Base-by-base conservation (phyloP, 441 rosid genomes). In the Theobroma grandiflorum region DNA sequence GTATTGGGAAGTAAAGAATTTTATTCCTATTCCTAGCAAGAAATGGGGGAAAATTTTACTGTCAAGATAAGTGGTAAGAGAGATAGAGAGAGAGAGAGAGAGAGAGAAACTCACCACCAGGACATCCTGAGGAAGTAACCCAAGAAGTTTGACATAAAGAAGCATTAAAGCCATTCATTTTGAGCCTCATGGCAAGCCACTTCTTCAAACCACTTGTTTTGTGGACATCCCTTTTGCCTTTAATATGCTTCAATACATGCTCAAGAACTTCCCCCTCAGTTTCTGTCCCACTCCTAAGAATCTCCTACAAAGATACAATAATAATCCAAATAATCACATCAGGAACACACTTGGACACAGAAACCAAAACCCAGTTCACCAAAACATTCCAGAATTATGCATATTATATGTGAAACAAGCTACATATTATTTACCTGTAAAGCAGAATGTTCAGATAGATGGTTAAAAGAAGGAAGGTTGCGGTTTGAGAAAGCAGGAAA, bases 71-170 rank as follows among this genome's bases (percentile, higher is more conserved):
- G 42, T 3, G 7, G 20, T 14, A 42, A 78, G 47, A 62, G 8
- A 61, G 38, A 18, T 0, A 33, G 33, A 35, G 35, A 50, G 59
- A 66, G 31, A 70, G 66, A 33, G 31, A 70, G 66, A 33, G 10
- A 35, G 52, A 88, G 3, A 66, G 75, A 84, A 80, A 77, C 72
- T 14, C 70, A 84, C 89, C 93, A 49, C 85, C 91, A 35, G 88
- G 84, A 79, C 89, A 90, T 68, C 90, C 87, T 4, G n/a, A 78
- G 82, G 93, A 88, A 72, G 87, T 78, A 82, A 58, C 79, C 87
- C 89, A 90, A n/a, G 84, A 87, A 15, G 86, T 87, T 8, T 79
- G 89, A 67, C 90, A 84, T 38, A 88, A 79, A 64, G 90, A 87
- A 80, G 90, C 89, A 31, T 81, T 77, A 74, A 84, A 85, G 55